Conservation (phyloP, 768 basidiomycete genomes). For the Suillus decipiens region DNA sequence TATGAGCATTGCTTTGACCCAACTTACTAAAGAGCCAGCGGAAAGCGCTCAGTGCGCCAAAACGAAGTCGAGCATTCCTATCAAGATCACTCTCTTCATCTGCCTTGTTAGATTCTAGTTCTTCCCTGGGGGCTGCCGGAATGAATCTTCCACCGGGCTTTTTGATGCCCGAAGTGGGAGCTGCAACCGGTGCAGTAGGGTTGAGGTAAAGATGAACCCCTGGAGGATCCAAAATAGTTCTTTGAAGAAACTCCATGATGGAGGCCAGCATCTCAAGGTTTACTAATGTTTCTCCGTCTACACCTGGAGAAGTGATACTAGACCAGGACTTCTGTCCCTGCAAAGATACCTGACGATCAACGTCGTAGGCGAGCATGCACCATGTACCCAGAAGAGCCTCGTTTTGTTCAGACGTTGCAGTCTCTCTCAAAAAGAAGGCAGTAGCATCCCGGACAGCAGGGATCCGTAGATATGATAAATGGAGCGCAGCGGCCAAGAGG, state of each 20-base stretch:
- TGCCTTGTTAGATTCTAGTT: constrained; percentile 30
- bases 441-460: constrained; percentile 49
- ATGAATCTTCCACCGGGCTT: constrained; percentile 33
- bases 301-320: constrained; percentile 27
- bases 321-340: constrained; percentile 59
- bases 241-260: constrained; percentile 53
- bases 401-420: constrained; percentile 48
- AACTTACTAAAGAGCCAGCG: constrained; percentile 63
- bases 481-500: constrained; percentile 57
- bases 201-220: constrained; percentile 62
- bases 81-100: constrained; percentile 72
- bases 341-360: constrained; percentile 61
- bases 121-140: constrained; percentile 34
- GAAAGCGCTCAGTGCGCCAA: constrained; percentile 66
- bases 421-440: constrained; percentile 50
- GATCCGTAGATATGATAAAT: constrained; percentile 65
- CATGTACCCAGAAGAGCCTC: constrained; percentile 71
- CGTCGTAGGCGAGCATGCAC: constrained; percentile 70
- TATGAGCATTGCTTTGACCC: no score
- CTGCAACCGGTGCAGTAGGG: constrained; percentile 37
- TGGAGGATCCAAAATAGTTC: constrained; percentile 60
- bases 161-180: constrained; percentile 30
- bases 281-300: constrained; percentile 12
- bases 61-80: constrained; percentile 65
- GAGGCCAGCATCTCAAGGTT: constrained; percentile 26